Evolutionary conservation across 768 basidiomycete species (phyloP).

Genomic region (Suillus spraguei): DNA sequence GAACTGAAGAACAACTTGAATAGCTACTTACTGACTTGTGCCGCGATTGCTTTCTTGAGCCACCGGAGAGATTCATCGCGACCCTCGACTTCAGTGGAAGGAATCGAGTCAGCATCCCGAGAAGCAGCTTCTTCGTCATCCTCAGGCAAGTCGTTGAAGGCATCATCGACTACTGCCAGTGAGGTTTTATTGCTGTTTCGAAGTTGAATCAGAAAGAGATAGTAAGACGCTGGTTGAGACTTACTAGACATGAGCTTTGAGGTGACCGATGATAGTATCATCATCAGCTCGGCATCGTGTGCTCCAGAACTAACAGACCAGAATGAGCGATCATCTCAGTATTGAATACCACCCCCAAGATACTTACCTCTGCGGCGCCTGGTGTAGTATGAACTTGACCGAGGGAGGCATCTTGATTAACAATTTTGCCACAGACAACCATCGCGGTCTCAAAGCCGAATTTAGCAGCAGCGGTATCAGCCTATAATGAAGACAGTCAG

Average conservation of each 20-base stretch:
- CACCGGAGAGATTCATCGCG: neutral
- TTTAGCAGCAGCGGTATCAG: constrained; percentile 7
- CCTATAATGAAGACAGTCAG: neutral
- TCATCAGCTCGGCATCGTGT: constrained; percentile 11
- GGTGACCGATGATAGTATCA: constrained; percentile 11
- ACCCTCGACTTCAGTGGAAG: neutral
- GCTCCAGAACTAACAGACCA: constrained; percentile 12
- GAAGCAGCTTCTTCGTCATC: neutral
- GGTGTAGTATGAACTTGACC: constrained; percentile 11
- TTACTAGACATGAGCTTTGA: constrained; percentile 20
- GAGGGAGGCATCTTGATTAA: constrained; percentile 14
- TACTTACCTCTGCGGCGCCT: constrained; percentile 8
- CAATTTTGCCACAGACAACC: constrained; percentile 13
- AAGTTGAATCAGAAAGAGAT: neutral
- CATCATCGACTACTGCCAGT: neutral
- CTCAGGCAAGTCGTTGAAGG: neutral
- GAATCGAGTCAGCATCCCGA: neutral
- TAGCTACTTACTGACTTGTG: neutral
- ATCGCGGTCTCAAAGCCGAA: constrained; percentile 14
- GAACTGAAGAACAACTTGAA: neutral
- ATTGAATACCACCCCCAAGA: neutral
- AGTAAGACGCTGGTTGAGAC: constrained; percentile 1
- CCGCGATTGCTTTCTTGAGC: neutral
- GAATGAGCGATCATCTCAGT: neutral
- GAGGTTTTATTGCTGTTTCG: neutral